Evolutionary conservation across 148 eudicot species (phyloP).

Genomic region (Simmondsia chinensis): DNA sequence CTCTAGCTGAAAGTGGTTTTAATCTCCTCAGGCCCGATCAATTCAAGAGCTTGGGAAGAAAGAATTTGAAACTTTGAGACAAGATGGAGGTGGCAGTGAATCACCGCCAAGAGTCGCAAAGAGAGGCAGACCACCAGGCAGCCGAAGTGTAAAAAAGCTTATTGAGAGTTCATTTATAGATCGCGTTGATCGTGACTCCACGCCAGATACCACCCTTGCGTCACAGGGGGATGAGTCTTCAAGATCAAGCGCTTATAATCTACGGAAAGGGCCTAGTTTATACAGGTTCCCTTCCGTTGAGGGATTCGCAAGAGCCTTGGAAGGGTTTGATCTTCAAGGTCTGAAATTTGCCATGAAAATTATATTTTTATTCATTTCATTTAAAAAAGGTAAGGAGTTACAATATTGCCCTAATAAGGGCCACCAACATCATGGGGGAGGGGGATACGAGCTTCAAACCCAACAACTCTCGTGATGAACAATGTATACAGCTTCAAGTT

Average conservation of each 20-base stretch:
- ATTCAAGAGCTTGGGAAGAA: conserved; percentile 72
- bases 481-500: background rate
- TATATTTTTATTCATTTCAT: background rate
- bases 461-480: no score
- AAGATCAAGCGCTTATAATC: conserved; percentile 49
- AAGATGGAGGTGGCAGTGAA: conserved; percentile 54
- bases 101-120: conserved; percentile 57
- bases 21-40: conserved; percentile 47
- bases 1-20: background rate
- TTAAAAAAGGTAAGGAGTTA: no score
- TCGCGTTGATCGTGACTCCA: conserved; percentile 31
- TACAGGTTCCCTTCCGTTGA: conserved; percentile 31
- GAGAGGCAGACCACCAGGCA: conserved; percentile 84
- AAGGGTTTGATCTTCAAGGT: conserved; percentile 59
- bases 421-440: no score
- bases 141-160: conserved; percentile 39
- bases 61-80: conserved; percentile 65
- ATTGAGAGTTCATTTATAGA: conserved; percentile 43
- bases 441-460: no score
- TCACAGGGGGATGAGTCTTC: conserved; percentile 35
- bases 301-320: conserved; percentile 41
- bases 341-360: background rate
- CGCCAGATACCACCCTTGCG: conserved; percentile 55
- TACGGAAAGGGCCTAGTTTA: conserved; percentile 52
- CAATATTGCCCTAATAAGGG: no score